Evolutionary conservation across 1,284 basidiomycete species (phyloP), one percentile per base, ranked within the genome.

Genomic region (Ustilago bromivora): DNA sequence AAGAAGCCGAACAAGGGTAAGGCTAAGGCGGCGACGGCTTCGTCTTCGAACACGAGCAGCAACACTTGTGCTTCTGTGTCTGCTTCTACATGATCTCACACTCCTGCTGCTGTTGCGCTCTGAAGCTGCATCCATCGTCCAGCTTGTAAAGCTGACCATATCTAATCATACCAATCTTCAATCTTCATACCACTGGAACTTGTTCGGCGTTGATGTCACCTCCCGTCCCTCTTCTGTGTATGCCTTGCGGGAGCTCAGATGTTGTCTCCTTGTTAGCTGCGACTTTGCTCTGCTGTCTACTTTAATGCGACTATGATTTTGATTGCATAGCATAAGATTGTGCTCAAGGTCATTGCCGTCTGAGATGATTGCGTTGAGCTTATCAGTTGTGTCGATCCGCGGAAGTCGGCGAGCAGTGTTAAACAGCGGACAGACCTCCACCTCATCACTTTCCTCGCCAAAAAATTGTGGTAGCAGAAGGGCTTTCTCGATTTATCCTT

Each of bases 1-100:
- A 73, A 74, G 71, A 72, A 69, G 66, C 61, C 64, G 63, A 73
- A 67, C 53, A 71, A 63, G 64, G 19, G n/a, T n/a, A 66, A 72
- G 38, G 9, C 63, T 12, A 72, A 62, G 56, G 8, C 62, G 59
- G 6, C 62, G 59, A 9, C 43, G 43, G 8, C 62, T n/a, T 10
- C 57, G 13, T 57, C 60, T 1, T 51, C 61, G 19, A 36, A 19
- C 5, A 12, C 34, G 2, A 17, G 35, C 15, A 54, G 38, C n/a
- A 47, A 9, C n/a, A 28, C 57, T 23, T 36, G 61, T 10, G 57
- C 58, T 19, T 61, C 71, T 12, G 62, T 59, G 13, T 69, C 66
- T 40, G 71, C 71, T n/a, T 66, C 71, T 8, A 61, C 56, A 6
- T 74, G 60, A 53, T n/a, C 23, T 19, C 8, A 9, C 15, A 4